Conservation (phyloP, 208 protist species). For the Leishmania braziliensis region DNA sequence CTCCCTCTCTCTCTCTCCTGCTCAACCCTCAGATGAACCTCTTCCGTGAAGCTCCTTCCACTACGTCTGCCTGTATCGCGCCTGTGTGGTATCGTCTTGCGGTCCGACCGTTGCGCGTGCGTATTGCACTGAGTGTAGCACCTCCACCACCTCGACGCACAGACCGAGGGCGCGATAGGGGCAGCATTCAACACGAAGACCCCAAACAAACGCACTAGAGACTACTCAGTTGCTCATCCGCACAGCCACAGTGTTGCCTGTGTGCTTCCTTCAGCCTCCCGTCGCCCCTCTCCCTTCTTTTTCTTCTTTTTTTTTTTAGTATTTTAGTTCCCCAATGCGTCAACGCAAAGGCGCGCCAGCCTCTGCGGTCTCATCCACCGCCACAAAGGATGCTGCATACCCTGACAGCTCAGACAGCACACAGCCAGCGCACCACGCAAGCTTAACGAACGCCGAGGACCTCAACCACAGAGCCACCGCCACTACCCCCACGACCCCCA, state of each 20-base stretch:
- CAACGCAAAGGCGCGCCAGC: neutral
- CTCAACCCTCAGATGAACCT: too few relatives aligned
- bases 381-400: neutral
- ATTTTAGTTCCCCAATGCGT: constrained; percentile 5
- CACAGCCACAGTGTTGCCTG: neutral
- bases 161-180: neutral
- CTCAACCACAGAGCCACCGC: neutral
- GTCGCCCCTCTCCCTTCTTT: neutral
- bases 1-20: neutral
- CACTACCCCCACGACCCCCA: neutral
- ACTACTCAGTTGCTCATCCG: neutral
- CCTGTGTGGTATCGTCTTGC: neutral
- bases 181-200: neutral
- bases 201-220: neutral
- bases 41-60: neutral
- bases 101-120: neutral
- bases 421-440: neutral
- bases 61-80: neutral
- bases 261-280: neutral
- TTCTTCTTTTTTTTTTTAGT: neutral
- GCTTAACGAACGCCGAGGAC: neutral
- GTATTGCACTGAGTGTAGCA: too few relatives aligned
- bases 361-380: neutral
- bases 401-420: neutral
- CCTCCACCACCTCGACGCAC: neutral